phyloP scores from a whole-genome alignment of 2,329 filamentous ascomycete genomes.

The Pseudopithomyces chartarum region DNA sequence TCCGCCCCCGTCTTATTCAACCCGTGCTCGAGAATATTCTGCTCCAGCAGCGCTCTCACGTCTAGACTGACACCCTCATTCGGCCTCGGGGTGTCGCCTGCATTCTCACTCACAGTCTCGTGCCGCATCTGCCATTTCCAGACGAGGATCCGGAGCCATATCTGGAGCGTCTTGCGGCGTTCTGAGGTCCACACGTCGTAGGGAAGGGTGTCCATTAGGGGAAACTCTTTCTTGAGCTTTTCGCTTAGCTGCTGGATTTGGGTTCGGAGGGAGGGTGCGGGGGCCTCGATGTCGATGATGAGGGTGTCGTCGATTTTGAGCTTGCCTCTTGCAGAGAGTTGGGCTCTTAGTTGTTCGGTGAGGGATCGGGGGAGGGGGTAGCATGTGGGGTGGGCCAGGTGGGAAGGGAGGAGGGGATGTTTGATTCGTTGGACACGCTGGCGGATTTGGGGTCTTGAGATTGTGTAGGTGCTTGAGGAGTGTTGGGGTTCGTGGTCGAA shows the following conservation, averaged over 20 bases:
- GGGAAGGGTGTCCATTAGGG: conserved; percentile 31
- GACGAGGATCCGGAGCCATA: conserved; percentile 34
- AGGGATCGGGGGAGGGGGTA: not conserved
- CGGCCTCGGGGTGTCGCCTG: not conserved
- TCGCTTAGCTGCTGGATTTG: conserved; percentile 25
- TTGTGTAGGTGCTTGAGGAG: not conserved
- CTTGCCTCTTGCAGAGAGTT: conserved; percentile 13
- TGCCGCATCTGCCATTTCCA: conserved; percentile 29
- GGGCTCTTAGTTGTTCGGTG: conserved; percentile 15
- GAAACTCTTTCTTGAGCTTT: conserved; percentile 27
- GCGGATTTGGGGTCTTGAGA: not conserved
- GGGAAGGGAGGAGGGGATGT: conserved; percentile 4
- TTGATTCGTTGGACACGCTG: conserved; percentile 1
- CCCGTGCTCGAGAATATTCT: conserved; percentile 30
- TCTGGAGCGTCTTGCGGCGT: conserved; percentile 25
- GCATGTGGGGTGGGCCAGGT: conserved; percentile 10
- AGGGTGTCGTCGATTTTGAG: conserved; percentile 25
- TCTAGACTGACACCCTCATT: conserved; percentile 12
- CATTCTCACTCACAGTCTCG: conserved; percentile 5
- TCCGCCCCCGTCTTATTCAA: conserved; percentile 26
- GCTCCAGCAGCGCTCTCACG: conserved; percentile 24
- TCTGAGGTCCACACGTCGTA: conserved; percentile 29
- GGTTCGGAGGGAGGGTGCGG: conserved; percentile 21
- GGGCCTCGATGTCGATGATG: conserved; percentile 21
- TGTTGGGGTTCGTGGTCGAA: not conserved